A percentile compares a stretch with the other conserved stretches of the same genome.
phyloP scores from a whole-genome alignment of 169 alveolate genomes.

The Miamiensis avidus region DNA sequence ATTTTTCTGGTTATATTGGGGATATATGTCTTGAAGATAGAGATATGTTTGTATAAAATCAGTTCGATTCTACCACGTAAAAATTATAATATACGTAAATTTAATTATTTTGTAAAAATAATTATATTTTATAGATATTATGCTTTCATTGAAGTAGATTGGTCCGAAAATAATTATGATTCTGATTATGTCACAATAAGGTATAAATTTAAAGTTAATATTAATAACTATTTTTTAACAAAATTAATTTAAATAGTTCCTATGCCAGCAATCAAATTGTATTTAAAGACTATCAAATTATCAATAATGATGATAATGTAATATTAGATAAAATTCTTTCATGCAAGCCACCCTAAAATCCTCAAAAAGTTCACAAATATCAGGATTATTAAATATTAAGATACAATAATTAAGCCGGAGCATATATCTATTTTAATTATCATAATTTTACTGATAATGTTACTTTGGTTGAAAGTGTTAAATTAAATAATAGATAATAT shows the following conservation, averaged over 20 bases:
- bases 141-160: not conserved
- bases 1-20: not conserved
- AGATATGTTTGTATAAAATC: not conserved
- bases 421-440: slow-evolving; percentile 20
- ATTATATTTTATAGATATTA: no score
- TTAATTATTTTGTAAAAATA: no score
- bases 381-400: not conserved
- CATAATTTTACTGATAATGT: slow-evolving; percentile 3
- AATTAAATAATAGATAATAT: slow-evolving; percentile 21
- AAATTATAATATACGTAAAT: no score
- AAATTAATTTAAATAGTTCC: slow-evolving; percentile 2
- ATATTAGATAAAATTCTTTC: not conserved
- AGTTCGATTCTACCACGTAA: not conserved
- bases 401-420: slow-evolving; percentile 10
- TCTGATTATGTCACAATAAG: not conserved
- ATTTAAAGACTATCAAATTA: slow-evolving; percentile 17
- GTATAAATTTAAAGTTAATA: not conserved
- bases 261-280: slow-evolving; percentile 49
- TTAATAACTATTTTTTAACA: not conserved
- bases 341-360: not conserved
- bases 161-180: not conserved
- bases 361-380: not conserved
- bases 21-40: not conserved
- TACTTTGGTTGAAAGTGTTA: slow-evolving; percentile 14
- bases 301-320: not conserved